These are phyloP conservation scores for Lasiodiplodia gonubiensis DNA, from an alignment of 2,329 filamentous ascomycete species.

Conservation along the genomic window DNA sequence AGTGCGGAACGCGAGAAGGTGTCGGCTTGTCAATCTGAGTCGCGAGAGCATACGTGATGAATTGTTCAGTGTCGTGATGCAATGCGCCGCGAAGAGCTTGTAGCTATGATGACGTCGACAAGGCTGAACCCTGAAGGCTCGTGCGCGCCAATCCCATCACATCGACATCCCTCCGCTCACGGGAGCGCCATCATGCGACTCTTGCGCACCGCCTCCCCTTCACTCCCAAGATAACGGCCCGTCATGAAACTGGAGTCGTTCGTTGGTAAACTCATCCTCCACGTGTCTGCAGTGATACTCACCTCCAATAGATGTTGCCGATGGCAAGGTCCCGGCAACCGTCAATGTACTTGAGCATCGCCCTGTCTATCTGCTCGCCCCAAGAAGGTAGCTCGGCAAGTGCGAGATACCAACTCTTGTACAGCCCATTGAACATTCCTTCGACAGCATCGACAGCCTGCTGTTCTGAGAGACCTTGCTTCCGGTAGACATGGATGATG, in stretches of 20 bases:
- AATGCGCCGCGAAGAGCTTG: background rate
- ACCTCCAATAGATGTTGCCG: conserved; percentile 1
- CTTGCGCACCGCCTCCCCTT: background rate
- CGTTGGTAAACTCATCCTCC: background rate
- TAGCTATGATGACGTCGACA: conserved; percentile 14
- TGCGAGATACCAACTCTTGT: conserved; percentile 13
- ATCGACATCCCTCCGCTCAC: background rate
- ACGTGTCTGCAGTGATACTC: background rate
- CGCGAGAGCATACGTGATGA: conserved; percentile 29
- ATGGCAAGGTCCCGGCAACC: conserved; percentile 2
- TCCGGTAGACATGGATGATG: conserved; percentile 9
- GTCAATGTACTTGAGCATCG: conserved; percentile 3
- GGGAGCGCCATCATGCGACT: conserved; percentile 11
- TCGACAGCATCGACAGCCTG: conserved; percentile 1
- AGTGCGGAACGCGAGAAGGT: background rate
- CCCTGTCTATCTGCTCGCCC: conserved; percentile 6
- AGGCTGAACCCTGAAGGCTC: conserved; percentile 3
- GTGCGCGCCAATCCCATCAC: background rate
- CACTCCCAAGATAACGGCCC: background rate
- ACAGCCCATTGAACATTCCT: background rate
- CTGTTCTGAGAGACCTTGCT: conserved; percentile 1
- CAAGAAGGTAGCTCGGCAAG: conserved; percentile 4
- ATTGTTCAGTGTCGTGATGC: background rate
- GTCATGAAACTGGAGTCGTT: background rate
- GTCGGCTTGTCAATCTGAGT: conserved; percentile 27